phyloP scores from a whole-genome alignment of 1,139 yeast genomes.

The Scheffersomyces cryptocercus region DNA sequence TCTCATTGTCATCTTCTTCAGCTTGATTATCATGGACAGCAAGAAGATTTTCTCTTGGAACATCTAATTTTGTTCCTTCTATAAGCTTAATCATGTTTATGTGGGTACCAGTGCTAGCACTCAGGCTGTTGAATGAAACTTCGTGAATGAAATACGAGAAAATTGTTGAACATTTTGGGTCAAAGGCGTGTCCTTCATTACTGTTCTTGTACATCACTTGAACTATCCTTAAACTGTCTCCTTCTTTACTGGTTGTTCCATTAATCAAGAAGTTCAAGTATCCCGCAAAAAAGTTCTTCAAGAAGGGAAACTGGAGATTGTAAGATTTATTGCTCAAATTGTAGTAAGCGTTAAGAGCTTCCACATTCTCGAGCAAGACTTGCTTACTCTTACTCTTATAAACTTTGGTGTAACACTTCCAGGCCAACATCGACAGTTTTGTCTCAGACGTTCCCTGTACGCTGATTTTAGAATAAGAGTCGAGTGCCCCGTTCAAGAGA shows the following conservation, averaged over 20 bases:
- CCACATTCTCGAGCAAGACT: slow-evolving; percentile 28
- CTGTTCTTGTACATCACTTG: slow-evolving; percentile 29
- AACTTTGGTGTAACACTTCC: slow-evolving; percentile 37
- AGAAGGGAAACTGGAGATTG: slow-evolving; percentile 40
- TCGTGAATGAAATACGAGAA: slow-evolving; percentile 33
- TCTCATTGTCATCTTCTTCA: slow-evolving; percentile 39
- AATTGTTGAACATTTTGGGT: slow-evolving; percentile 17
- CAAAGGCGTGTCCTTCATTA: slow-evolving; percentile 7
- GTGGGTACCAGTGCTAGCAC: slow-evolving; percentile 1
- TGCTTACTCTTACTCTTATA: slow-evolving; percentile 20
- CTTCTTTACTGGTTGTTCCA: slow-evolving; percentile 29
- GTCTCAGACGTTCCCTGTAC: slow-evolving; percentile 11
- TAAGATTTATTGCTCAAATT: slow-evolving; percentile 17
- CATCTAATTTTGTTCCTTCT: not conserved
- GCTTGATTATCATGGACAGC: slow-evolving; percentile 1
- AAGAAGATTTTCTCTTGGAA: not conserved
- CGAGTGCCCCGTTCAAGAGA: slow-evolving; percentile 26
- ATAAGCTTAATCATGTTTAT: slow-evolving; percentile 2
- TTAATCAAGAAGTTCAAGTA: slow-evolving; percentile 36
- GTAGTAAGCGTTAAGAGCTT: slow-evolving; percentile 37
- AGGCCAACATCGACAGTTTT: slow-evolving; percentile 24
- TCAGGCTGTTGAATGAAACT: slow-evolving; percentile 15
- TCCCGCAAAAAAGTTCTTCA: slow-evolving; percentile 43
- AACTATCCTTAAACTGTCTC: slow-evolving; percentile 24
- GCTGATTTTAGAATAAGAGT: slow-evolving; percentile 30